Evolutionary conservation across 257 asterid species (phyloP).

Genomic region (Orobanche coerulescens): DNA sequence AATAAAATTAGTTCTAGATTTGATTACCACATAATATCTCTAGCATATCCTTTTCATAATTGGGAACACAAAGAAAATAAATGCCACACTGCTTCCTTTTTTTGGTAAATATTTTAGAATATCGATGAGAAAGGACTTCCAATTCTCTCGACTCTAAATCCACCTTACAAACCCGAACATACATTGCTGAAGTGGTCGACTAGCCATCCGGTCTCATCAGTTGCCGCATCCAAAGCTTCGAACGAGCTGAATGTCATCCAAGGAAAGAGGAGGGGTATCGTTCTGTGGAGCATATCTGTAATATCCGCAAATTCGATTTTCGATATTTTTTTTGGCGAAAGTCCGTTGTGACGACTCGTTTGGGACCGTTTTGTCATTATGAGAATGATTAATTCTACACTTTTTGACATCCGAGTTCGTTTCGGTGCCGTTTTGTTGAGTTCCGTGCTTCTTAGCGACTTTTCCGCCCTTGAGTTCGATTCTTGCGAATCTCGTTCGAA

Average conservation of each 20-base stretch:
- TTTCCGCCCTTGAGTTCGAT: too few relatives aligned
- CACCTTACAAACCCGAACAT: slow-evolving; percentile 43
- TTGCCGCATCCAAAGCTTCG: slow-evolving; percentile 66
- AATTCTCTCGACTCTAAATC: slow-evolving; percentile 53
- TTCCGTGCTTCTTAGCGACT: too few relatives aligned
- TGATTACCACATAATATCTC: background rate
- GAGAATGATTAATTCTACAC: too few relatives aligned
- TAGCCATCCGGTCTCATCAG: slow-evolving; percentile 71
- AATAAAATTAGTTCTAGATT: background rate
- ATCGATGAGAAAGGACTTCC: slow-evolving; percentile 38
- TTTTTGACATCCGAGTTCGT: too few relatives aligned
- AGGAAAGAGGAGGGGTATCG: slow-evolving; percentile 74
- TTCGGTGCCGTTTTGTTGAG: too few relatives aligned
- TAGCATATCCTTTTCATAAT: background rate
- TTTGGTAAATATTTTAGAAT: slow-evolving; percentile 33
- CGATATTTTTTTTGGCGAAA: too few relatives aligned
- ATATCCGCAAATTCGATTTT: too few relatives aligned
- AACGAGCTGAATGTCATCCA: slow-evolving; percentile 45
- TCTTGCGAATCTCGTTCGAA: too few relatives aligned
- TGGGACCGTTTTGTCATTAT: too few relatives aligned
- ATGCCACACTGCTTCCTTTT: background rate
- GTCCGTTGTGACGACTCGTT: too few relatives aligned
- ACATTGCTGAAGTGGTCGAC: slow-evolving; percentile 53
- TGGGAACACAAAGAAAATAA: background rate
- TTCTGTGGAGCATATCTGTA: slow-evolving; percentile 80